Percentiles rank a stretch among this genome's conserved stretches.
phyloP scores from a whole-genome alignment of 768 basidiomycete species.

The Paxillus rubicundulus region DNA sequence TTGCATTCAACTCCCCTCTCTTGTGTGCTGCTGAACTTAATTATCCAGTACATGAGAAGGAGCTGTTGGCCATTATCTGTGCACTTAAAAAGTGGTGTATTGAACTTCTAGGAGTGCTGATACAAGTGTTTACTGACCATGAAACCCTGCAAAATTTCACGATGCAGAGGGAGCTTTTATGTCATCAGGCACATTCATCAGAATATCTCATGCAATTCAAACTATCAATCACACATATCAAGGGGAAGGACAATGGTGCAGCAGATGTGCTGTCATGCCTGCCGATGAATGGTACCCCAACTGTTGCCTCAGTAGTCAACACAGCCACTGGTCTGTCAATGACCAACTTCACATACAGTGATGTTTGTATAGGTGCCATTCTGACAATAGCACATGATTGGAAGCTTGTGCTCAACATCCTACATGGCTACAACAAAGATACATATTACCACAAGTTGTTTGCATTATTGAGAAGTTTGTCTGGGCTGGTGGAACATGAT shows the following conservation, averaged over 20 bases:
- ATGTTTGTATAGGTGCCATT: too few species aligned
- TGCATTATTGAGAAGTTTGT: neutral
- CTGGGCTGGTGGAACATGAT: constrained; percentile 19
- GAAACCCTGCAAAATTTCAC: constrained; percentile 14
- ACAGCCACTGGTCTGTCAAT: neutral
- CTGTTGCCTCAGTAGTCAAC: neutral
- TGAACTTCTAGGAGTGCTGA: neutral
- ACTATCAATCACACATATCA: too few species aligned
- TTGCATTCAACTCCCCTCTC: neutral
- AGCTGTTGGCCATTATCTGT: constrained; percentile 34
- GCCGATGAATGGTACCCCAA: neutral
- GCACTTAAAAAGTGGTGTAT: constrained; percentile 31
- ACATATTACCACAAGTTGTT: neutral
- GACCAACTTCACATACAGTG: too few species aligned
- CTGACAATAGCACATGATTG: neutral
- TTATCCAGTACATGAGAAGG: too few species aligned
- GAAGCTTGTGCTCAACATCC: neutral
- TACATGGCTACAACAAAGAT: constrained; percentile 4
- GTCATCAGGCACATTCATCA: constrained; percentile 34
- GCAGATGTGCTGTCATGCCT: neutral
- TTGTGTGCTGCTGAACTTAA: constrained; percentile 15
- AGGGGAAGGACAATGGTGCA: constrained; percentile 25
- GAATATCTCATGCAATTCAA: constrained; percentile 40
- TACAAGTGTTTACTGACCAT: constrained; percentile 29
- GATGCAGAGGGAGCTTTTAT: neutral